phyloP scores from a whole-genome alignment of 2,329 filamentous ascomycete species.

The Fusarium tricinctum region DNA sequence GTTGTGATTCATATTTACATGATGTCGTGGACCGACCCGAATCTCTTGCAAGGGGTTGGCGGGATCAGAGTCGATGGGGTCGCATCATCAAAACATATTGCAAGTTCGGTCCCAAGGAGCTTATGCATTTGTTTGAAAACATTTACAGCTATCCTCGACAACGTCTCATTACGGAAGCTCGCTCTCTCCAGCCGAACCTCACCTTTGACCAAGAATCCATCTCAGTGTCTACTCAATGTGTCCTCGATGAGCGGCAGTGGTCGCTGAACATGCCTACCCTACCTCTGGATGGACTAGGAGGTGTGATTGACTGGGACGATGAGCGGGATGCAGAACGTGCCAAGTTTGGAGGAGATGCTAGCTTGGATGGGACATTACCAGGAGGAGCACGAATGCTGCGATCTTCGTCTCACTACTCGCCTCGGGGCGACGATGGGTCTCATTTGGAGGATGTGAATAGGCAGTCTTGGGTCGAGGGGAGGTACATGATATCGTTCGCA shows the following conservation, averaged over 20 bases:
- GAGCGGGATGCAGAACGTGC: slow-evolving; percentile 53
- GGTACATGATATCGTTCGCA: slow-evolving; percentile 34
- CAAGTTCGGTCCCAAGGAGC: slow-evolving; percentile 64
- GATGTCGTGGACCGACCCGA: slow-evolving; percentile 48
- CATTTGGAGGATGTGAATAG: slow-evolving; percentile 50
- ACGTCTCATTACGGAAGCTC: slow-evolving; percentile 61
- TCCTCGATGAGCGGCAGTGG: slow-evolving; percentile 57
- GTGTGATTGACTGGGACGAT: slow-evolving; percentile 60
- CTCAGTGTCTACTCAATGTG: slow-evolving; percentile 56
- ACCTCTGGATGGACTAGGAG: slow-evolving; percentile 55
- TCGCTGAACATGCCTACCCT: slow-evolving; percentile 51
- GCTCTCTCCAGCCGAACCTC: slow-evolving; percentile 58
- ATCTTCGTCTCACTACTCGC: slow-evolving; percentile 56
- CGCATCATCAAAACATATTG: slow-evolving; percentile 61
- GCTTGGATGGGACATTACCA: slow-evolving; percentile 55
- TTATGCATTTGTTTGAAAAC: slow-evolving; percentile 65
- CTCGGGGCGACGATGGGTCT: slow-evolving; percentile 58
- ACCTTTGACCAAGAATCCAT: slow-evolving; percentile 62
- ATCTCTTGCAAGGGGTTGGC: slow-evolving; percentile 55
- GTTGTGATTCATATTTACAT: slow-evolving; percentile 41
- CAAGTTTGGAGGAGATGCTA: slow-evolving; percentile 54
- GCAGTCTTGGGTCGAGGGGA: slow-evolving; percentile 37
- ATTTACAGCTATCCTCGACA: slow-evolving; percentile 62
- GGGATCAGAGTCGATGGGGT: slow-evolving; percentile 55
- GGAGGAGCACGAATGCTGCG: slow-evolving; percentile 49